These are phyloP conservation scores for Penicillium janthinellum DNA, from an alignment of 2,329 filamentous ascomycete genomes.

Conservation along the genomic window DNA sequence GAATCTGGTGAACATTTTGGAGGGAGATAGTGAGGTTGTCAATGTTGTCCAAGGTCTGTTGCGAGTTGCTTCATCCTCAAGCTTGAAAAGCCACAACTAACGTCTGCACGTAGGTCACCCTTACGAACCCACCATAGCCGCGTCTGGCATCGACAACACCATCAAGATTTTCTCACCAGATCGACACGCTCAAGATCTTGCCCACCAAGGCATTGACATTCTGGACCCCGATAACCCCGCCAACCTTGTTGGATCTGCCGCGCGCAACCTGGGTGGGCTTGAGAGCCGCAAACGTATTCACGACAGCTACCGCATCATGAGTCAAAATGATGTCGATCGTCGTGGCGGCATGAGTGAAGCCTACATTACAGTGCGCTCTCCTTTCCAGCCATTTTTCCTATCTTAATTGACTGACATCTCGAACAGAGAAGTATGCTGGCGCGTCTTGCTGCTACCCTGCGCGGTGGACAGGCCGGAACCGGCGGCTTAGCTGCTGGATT, in stretches of 20 bases:
- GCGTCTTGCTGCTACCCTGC: conserved; percentile 46
- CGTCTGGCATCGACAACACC: conserved; percentile 67
- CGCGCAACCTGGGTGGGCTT: conserved; percentile 48
- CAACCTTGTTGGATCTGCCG: conserved; percentile 36
- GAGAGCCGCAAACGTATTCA: conserved; percentile 61
- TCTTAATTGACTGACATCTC: conserved; percentile 15
- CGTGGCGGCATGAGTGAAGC: conserved; percentile 60
- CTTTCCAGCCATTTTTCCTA: background rate
- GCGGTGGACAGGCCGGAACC: conserved; percentile 39
- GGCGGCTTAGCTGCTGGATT: conserved; percentile 24
- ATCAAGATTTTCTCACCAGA: conserved; percentile 70
- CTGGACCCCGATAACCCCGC: conserved; percentile 48
- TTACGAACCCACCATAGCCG: conserved; percentile 67
- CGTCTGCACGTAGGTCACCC: conserved; percentile 55
- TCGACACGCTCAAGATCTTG: conserved; percentile 57
- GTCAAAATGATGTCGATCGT: conserved; percentile 62
- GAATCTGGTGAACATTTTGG: conserved; percentile 64
- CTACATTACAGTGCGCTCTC: conserved; percentile 54
- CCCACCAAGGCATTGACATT: conserved; percentile 61
- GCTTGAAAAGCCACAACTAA: conserved; percentile 13
- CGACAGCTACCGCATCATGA: conserved; percentile 62
- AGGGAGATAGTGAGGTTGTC: conserved; percentile 69
- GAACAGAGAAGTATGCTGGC: conserved; percentile 51
- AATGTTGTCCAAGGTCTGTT: conserved; percentile 64
- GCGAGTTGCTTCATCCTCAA: background rate